A percentile compares a stretch with the other conserved stretches of the same genome.
phyloP scores from a whole-genome alignment of 495 filamentous ascomycete genomes.

The Penicillium manginii region DNA sequence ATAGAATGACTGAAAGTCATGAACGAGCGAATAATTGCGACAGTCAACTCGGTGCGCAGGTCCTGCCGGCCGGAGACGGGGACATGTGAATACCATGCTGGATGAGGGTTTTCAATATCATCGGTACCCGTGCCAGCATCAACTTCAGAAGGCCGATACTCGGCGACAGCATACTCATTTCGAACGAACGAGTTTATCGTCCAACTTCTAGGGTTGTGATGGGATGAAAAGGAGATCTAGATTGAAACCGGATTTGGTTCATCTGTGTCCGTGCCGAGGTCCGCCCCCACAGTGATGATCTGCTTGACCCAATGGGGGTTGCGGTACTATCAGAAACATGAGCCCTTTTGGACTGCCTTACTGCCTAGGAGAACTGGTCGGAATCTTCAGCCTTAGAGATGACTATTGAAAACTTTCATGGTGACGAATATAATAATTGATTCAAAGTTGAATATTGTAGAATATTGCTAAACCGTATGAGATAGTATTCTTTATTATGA shows the following conservation, averaged over 20 bases:
- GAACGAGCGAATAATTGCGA: constrained; percentile 70
- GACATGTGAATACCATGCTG: constrained; percentile 69
- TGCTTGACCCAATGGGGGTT: no score
- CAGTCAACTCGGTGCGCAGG: constrained; percentile 72
- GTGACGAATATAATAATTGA: not conserved
- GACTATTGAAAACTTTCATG: no score
- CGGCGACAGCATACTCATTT: constrained; percentile 41
- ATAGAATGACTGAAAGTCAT: constrained; percentile 54
- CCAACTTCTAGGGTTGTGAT: not conserved
- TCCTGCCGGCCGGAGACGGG: constrained; percentile 73
- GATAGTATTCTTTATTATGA: not conserved
- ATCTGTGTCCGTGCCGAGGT: constrained; percentile 28
- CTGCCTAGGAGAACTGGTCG: no score
- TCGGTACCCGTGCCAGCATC: constrained; percentile 61
- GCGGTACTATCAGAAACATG: no score
- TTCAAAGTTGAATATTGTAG: not conserved
- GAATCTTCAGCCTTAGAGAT: no score
- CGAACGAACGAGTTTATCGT: constrained; percentile 5
- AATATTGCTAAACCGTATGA: no score
- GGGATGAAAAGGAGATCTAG: constrained; percentile 9
- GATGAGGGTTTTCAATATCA: constrained; percentile 68
- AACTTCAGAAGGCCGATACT: constrained; percentile 48
- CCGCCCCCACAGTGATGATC: constrained; percentile 8
- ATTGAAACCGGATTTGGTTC: constrained; percentile 25
- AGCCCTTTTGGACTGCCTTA: no score